Conservation (phyloP, 768 basidiomycete species). For the Termitomyces sp. region DNA sequence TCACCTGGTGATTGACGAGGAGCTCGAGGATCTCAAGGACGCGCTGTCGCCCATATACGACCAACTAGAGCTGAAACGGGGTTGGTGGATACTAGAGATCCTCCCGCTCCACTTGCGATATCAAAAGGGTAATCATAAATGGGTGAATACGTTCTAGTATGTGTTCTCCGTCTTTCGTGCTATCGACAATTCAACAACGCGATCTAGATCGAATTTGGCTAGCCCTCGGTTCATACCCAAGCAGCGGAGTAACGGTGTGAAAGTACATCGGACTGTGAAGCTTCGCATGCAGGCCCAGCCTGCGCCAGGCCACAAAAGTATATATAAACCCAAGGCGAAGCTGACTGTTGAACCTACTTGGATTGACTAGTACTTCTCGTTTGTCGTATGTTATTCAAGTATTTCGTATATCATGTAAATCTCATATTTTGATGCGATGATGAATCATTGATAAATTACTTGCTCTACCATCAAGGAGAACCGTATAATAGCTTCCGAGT, state of each 20-base stretch:
- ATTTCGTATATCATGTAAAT: too few relatives aligned
- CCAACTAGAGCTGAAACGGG: constrained; percentile 30
- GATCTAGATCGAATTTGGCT: constrained; percentile 25
- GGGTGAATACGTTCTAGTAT: constrained; percentile 19
- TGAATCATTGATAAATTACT: too few relatives aligned
- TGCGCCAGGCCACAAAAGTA: constrained; percentile 12
- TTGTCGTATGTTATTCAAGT: too few relatives aligned
- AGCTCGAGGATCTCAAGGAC: constrained; percentile 48
- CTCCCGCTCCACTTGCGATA: constrained; percentile 28
- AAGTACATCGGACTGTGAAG: constrained; percentile 44
- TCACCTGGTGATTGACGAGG: constrained; percentile 25
- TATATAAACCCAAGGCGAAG: constrained; percentile 22
- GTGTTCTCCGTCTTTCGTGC: neutral
- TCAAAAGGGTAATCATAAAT: constrained; percentile 24
- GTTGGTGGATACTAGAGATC: constrained; percentile 60
- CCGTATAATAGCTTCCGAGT: too few relatives aligned
- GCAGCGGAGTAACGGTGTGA: constrained; percentile 29
- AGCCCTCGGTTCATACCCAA: constrained; percentile 31
- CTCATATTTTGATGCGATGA: too few relatives aligned
- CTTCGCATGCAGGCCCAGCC: constrained; percentile 45
- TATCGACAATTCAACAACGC: neutral
- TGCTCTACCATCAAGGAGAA: too few relatives aligned
- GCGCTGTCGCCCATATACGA: constrained; percentile 44
- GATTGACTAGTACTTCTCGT: constrained; percentile 19
- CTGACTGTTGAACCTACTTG: constrained; percentile 27